These are phyloP conservation scores for Cyclanthera cordifolia DNA, from an alignment of 306 rosid species.

Conservation along the genomic window DNA sequence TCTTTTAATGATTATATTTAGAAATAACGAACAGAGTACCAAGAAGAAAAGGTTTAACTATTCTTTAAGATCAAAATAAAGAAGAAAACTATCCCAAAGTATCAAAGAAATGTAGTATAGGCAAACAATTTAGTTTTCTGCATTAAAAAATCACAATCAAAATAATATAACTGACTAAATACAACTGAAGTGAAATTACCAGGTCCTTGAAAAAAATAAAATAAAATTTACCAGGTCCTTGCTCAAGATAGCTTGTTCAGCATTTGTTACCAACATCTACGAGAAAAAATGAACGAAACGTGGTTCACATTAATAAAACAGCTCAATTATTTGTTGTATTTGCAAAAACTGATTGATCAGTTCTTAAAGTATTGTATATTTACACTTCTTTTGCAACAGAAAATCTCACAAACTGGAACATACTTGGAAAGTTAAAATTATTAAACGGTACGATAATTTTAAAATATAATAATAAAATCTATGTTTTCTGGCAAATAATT, in stretches of 20 bases:
- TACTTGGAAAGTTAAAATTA: background rate
- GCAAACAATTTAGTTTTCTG: background rate
- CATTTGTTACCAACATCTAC: constrained; percentile 67
- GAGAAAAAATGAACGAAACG: constrained; percentile 9
- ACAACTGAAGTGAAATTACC: constrained; percentile 35
- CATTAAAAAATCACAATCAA: background rate
- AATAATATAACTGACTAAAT: background rate
- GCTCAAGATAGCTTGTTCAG: constrained; percentile 83
- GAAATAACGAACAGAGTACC: background rate
- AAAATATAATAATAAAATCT: background rate
- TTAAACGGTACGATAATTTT: background rate
- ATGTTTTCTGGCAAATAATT: background rate
- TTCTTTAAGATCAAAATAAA: background rate
- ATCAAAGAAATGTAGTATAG: background rate
- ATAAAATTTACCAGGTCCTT: constrained; percentile 96
- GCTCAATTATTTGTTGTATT: background rate
- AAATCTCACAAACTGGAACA: background rate
- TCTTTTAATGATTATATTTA: too few species aligned
- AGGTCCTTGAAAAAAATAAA: too few species aligned
- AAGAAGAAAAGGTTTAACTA: background rate
- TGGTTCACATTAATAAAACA: background rate
- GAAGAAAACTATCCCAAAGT: background rate
- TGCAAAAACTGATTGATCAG: background rate
- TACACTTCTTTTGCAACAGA: background rate
- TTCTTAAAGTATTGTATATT: background rate